phyloP scores from a whole-genome alignment of 1,139 yeast genomes.

The Suhomyces choctaworum region DNA sequence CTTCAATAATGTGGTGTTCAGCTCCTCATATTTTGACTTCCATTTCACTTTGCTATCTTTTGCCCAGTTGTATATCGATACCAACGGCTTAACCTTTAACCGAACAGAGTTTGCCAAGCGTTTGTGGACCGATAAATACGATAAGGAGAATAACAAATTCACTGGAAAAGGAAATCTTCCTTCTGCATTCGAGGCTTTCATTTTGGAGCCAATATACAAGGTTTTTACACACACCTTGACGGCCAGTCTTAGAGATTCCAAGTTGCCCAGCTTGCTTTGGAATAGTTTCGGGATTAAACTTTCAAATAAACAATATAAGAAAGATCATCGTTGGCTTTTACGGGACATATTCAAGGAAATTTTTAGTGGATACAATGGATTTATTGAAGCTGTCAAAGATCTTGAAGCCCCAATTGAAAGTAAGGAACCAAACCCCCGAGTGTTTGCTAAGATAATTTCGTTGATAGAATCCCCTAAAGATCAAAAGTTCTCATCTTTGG shows the following conservation, averaged over 20 bases:
- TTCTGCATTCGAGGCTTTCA: conserved; percentile 66
- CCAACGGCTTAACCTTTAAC: conserved; percentile 32
- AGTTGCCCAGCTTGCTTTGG: conserved; percentile 41
- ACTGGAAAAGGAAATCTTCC: conserved; percentile 30
- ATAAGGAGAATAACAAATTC: conserved; percentile 47
- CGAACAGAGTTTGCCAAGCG: conserved; percentile 46
- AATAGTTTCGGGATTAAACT: conserved; percentile 47
- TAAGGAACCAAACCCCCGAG: neutral
- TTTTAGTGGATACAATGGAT: conserved; percentile 53
- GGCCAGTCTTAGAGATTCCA: conserved; percentile 45
- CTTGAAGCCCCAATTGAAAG: conserved; percentile 3
- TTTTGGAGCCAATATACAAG: conserved; percentile 81
- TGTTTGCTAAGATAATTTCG: conserved; percentile 61
- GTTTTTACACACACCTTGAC: conserved; percentile 63
- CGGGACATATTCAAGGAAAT: conserved; percentile 53
- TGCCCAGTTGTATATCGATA: conserved; percentile 51
- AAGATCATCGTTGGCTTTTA: conserved; percentile 61
- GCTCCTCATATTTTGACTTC: conserved; percentile 62
- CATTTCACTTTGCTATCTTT: conserved; percentile 69
- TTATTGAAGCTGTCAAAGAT: conserved; percentile 51
- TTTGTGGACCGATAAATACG: conserved; percentile 79
- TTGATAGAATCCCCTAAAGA: conserved; percentile 56
- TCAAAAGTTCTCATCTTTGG: conserved; percentile 51
- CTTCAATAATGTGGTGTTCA: conserved; percentile 66
- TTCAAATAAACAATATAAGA: conserved; percentile 36